Base-by-base conservation (phyloP, 2,329 filamentous ascomycete species). In the Bipolaris gigantea region DNA sequence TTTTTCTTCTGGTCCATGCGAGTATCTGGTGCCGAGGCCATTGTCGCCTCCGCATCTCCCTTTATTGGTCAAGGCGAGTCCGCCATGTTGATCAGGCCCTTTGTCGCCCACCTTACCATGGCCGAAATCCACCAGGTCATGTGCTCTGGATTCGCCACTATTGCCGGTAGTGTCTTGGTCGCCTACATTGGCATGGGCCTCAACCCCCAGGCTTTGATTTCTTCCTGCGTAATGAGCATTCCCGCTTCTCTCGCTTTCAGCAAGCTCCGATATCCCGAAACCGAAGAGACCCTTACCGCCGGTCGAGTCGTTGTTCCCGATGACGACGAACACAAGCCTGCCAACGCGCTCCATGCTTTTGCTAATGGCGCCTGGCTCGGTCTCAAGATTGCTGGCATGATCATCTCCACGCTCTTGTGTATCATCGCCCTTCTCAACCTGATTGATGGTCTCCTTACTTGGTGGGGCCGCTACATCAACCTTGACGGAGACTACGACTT, bases 21-120 rank as follows among this genome's bases (percentile, higher is more conserved):
- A 47, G 90, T 96, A 5, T 96, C 91, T 4, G 92, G 92, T 57
- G 90, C 90, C 41, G 92, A 96, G 75, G 91, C 92, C n/a, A 89
- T 96, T 45, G 92, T 96, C 54, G 92, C 92, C 32, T 89, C 92
- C 32, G 92, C 92, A 9, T 95, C 92, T 0, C 92, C 92, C 8
- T 96, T 96, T 76, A 94, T 96, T 68, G 92, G 92, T 8, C 92
- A 96, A 78, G 92, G 92, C 69, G 92, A 96, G 80, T 94, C 89
- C 21, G 91, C 90, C 56, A 95, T 96, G 89, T 79, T 97, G 68
- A 91, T 97, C 75, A 86, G 87, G 50, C 91, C 91, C 0, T 96
- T 95, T 73, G 86, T 96, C 42, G 80, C 89, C 10, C 87, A 94
- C 74, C 83, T 96, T 69, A 97, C 92, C 58, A 82, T 87, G 70